Evolutionary conservation across 2,329 filamentous ascomycete genomes (phyloP).

Genomic region (Ilyonectria robusta): DNA sequence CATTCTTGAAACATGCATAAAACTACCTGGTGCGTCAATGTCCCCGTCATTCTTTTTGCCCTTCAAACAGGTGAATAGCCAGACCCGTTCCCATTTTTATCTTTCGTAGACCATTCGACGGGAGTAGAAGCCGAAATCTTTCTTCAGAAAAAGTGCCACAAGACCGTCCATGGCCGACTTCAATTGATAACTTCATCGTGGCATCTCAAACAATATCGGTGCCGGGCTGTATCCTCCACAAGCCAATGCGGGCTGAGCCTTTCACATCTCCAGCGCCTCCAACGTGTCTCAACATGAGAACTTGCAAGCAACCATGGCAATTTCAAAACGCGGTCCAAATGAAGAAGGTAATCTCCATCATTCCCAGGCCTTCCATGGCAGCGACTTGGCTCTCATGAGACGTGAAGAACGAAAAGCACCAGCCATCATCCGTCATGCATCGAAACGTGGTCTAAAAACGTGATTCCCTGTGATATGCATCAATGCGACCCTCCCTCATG

Average conservation of each 20-base stretch:
- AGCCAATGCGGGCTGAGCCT: slow-evolving; percentile 38
- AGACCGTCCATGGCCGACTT: slow-evolving; percentile 45
- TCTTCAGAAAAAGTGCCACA: slow-evolving; percentile 46
- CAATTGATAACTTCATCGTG: slow-evolving; percentile 48
- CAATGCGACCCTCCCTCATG: slow-evolving; percentile 50
- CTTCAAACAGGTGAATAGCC: slow-evolving; percentile 23
- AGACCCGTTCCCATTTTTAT: slow-evolving; percentile 42
- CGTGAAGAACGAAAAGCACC: slow-evolving; percentile 58
- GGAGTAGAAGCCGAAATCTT: slow-evolving; percentile 39
- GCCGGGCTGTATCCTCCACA: slow-evolving; percentile 38
- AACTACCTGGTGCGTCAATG: slow-evolving; percentile 31
- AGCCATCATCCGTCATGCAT: slow-evolving; percentile 66
- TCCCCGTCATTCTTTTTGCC: slow-evolving; percentile 26
- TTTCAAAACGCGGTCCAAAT: slow-evolving; percentile 43
- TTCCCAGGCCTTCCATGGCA: slow-evolving; percentile 46
- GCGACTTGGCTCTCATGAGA: slow-evolving; percentile 47
- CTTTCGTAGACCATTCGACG: slow-evolving; percentile 40
- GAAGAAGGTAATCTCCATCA: slow-evolving; percentile 41
- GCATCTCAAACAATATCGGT: slow-evolving; percentile 44
- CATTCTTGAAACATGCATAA: slow-evolving; percentile 24
- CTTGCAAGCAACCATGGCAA: slow-evolving; percentile 41
- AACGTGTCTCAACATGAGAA: slow-evolving; percentile 37
- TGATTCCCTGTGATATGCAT: slow-evolving; percentile 55
- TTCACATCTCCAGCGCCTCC: slow-evolving; percentile 44
- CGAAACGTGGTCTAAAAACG: slow-evolving; percentile 64